Conservation (phyloP, 2,329 filamentous ascomycete species). For the Xylariales sp. region DNA sequence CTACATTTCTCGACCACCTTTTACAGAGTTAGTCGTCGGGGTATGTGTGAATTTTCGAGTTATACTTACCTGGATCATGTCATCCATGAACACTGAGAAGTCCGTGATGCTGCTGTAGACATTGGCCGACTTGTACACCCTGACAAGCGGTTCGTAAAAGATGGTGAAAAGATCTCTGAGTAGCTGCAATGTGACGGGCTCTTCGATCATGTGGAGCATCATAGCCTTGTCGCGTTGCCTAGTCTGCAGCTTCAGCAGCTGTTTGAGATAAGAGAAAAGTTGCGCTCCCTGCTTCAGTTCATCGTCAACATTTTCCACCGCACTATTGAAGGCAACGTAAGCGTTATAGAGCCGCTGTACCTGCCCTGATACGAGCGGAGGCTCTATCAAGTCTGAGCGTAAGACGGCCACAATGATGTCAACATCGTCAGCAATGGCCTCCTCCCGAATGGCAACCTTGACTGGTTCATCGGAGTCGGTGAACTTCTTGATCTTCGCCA, state of each 20-base stretch:
- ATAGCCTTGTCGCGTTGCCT: conserved; percentile 91
- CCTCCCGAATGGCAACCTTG: conserved; percentile 68
- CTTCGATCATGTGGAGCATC: conserved; percentile 94
- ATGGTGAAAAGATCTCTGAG: conserved; percentile 97
- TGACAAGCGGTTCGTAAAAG: conserved; percentile 94
- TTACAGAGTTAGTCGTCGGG: conserved; percentile 4
- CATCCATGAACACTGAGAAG: conserved; percentile 88
- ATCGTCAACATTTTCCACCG: conserved; percentile 84
- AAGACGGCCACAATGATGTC: conserved; percentile 85
- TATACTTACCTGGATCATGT: conserved; percentile 70
- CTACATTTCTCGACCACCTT: conserved; percentile 61
- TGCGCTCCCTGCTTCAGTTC: conserved; percentile 86
- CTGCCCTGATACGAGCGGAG: conserved; percentile 67
- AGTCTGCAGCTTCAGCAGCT: conserved; percentile 86
- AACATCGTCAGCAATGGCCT: conserved; percentile 68
- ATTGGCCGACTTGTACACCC: conserved; percentile 97
- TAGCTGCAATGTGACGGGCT: conserved; percentile 93
- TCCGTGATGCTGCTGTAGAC: conserved; percentile 97
- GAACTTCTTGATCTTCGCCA: conserved; percentile 77
- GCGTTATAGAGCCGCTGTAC: conserved; percentile 86
- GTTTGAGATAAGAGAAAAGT: conserved; percentile 91
- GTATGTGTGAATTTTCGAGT: background rate
- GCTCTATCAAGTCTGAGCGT: conserved; percentile 70
- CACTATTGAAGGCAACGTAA: conserved; percentile 93
- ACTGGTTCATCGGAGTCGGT: conserved; percentile 68